Evolutionary conservation across 108 stramenopile species (phyloP), one percentile per base, ranked within the genome.

Genomic region (Nitzschia sp.): DNA sequence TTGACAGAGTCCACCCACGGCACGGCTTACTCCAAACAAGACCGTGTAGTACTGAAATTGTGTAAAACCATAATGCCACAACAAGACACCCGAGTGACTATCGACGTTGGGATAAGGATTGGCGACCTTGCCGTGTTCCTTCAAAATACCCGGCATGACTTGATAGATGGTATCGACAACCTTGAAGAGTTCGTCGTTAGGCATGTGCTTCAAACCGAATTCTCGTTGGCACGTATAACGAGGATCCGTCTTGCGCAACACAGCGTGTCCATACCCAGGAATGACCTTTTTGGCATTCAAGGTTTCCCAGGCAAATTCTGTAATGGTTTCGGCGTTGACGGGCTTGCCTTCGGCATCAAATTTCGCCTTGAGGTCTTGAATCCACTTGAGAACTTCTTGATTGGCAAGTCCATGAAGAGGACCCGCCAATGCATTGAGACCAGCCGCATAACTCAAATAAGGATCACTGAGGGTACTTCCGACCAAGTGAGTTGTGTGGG

Each of bases 21-120:
- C 97, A 34, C 99, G 94, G 54, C 93, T 95, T 2, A 99, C 98
- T 38, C 98, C 99, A 72, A 99, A 99, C 82, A 99, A 88, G 6
- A 99, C 99, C 19, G 99, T 99, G 95, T 99, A 99, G 77, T 98
- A 99, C 76, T 96, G 90, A 85, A 92, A 95, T 89, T 99, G 96
- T 27, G 90, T 97, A 82, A 99, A 97, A 68, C 96, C 97, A 75
- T 99, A 99, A 81, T 98, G 98, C 97, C 95, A 97, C 46, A 99
- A 87, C 74, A 99, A 85, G 48, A 99, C 98, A 64, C 99, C 99
- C 17, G 92, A 94, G 83, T 99, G 99, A 42, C 87, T 86, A 83
- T 99, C 99, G 31, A 99, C 99, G 84, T 99, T 99, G 56, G 99
- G 99, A 77, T 94, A 99, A 19, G 99, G 99, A 84, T 99, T 99